Evolutionary conservation across 192 early-diverging fungal genomes (phyloP), one percentile per base, ranked within the genome.

Genomic region (Podila horticola): DNA sequence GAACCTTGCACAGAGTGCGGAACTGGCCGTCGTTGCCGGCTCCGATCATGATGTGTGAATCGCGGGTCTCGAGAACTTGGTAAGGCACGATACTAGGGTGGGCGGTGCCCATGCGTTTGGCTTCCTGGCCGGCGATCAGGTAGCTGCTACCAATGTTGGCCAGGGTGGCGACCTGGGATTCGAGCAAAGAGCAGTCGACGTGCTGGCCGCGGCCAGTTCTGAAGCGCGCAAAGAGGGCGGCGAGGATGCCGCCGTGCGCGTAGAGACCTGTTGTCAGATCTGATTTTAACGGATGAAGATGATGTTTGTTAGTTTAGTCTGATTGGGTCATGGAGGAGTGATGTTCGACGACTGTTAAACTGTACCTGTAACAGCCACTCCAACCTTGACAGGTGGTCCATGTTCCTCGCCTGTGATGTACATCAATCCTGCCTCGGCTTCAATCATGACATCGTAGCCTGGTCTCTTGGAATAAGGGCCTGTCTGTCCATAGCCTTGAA

Each of bases 1-100:
- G 73, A 7, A 64, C 68, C 2, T 82, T 61, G 72, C 91, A 93
- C 12, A 98, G 85, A 13, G 82, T 89, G n/a, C 64, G 67, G 79
- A 95, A 98, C 69, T 98, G 97, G 4, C 71, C 66, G 79, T 98
- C 93, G 83, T 96, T 98, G 7, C 95, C 97, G 1, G 94, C 93
- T 2, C 97, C 97, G 64, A 98, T 87, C 77, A 97, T 93, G n/a
- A 98, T 87, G 82, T 86, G 84, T 9, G 91, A 92, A 79, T 97
- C 93, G 15, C 69, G 85, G 8, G 95, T 97, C 0, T 86, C 84
- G 64, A 97, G 93, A 8, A 90, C 91, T 69, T 96, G 92, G 84
- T 98, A 98, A 20, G 97, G 97, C 4, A 96, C 97, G 52, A 98
- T 97, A 0, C 94, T 92, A 2, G 93, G 87, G 74, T 98, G 97